A percentile compares a stretch with the other conserved stretches of the same genome.
Evolutionary conservation across 805 yeast species (phyloP).

Genomic region (Ogataea ramenticola): DNA sequence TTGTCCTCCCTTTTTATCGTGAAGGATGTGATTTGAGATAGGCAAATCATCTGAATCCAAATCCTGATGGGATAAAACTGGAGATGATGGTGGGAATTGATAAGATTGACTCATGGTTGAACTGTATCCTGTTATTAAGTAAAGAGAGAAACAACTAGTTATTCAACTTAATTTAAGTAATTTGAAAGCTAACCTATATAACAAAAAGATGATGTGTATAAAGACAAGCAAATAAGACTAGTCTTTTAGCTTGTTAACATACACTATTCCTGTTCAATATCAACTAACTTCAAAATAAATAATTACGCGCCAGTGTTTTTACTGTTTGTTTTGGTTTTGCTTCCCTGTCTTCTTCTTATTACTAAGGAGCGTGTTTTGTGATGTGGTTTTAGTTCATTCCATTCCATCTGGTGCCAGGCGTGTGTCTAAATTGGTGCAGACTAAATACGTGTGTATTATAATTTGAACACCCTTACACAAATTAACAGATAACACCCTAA

Average conservation of each 20-base stretch:
- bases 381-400: background rate
- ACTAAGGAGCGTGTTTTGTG: background rate
- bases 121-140: no score
- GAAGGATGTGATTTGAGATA: background rate
- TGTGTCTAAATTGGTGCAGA: no score
- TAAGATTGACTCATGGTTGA: conserved; percentile 4
- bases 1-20: background rate
- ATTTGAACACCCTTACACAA: no score
- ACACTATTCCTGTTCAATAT: no score
- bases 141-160: background rate
- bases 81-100: conserved; percentile 30
- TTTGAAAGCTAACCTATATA: no score
- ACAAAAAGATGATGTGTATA: no score
- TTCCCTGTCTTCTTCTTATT: background rate
- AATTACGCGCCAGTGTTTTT: background rate
- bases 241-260: no score
- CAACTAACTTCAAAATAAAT: no score
- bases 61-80: conserved; percentile 8
- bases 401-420: background rate
- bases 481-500: no score
- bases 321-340: background rate
- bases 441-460: no score
- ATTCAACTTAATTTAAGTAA: no score
- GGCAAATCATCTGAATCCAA: conserved; percentile 8
- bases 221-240: no score